A percentile compares a stretch with the other conserved stretches of the same genome.
Conservation (phyloP, 2,329 filamentous ascomycete genomes). For the Purpureocillium lavendulum region DNA sequence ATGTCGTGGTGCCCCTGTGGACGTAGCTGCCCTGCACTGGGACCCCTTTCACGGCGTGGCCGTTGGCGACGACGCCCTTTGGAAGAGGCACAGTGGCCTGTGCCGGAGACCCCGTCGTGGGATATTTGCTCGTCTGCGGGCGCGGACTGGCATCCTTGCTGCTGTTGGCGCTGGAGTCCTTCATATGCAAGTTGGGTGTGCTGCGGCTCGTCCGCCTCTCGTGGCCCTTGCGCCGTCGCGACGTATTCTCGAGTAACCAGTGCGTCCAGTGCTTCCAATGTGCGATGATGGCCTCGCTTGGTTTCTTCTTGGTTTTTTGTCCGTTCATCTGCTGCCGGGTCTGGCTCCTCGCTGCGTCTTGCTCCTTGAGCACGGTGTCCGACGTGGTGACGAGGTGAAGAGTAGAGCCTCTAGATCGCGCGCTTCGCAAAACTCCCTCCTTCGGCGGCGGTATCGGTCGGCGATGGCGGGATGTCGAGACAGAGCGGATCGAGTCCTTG, state of each 20-base stretch:
- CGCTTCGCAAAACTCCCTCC: constrained; percentile 60
- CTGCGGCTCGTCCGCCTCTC: constrained; percentile 47
- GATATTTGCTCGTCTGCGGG: constrained; percentile 52
- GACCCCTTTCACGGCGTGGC: constrained; percentile 27
- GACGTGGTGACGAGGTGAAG: constrained; percentile 72
- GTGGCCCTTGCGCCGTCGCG: constrained; percentile 39
- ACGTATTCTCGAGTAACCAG: constrained; percentile 53
- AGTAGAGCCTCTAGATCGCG: constrained; percentile 72
- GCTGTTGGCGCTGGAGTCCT: constrained; percentile 35
- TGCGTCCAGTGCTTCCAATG: constrained; percentile 59
- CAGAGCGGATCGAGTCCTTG: constrained; percentile 68
- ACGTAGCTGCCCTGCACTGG: constrained; percentile 9
- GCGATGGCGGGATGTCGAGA: constrained; percentile 68
- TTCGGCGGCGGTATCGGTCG: constrained; percentile 78
- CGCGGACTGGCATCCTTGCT: constrained; percentile 47
- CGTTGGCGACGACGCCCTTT: constrained; percentile 43
- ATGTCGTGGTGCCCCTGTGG: constrained; percentile 11
- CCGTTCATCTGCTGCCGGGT: constrained; percentile 16
- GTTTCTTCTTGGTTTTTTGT: constrained; percentile 44
- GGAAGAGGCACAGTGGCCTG: constrained; percentile 37
- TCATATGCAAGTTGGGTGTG: constrained; percentile 48
- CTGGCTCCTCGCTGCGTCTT: constrained; percentile 11
- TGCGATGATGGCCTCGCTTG: constrained; percentile 49
- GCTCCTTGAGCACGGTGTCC: constrained; percentile 32
- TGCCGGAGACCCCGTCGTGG: constrained; percentile 27